Evolutionary conservation across 768 basidiomycete genomes (phyloP).

Genomic region (Hirschioporus abietinus): DNA sequence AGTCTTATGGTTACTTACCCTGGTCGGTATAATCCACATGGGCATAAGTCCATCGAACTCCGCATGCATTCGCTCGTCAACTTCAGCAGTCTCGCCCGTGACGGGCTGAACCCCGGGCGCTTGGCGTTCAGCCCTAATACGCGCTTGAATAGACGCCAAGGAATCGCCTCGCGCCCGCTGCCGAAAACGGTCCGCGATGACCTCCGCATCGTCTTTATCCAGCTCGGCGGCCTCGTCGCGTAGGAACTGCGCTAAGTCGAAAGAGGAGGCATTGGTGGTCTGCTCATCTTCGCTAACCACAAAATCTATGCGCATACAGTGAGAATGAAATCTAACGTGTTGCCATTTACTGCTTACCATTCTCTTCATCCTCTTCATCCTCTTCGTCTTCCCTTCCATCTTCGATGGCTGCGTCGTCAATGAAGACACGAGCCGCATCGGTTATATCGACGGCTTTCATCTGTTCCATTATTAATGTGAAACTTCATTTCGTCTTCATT

Average conservation of each 20-base stretch:
- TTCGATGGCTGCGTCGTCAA: background rate
- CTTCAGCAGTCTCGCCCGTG: background rate
- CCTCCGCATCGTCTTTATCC: too few relatives aligned
- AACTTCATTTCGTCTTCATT: background rate
- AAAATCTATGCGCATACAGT: background rate
- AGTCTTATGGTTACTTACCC: background rate
- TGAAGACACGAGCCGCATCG: background rate
- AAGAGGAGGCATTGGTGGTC: background rate
- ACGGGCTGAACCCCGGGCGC: background rate
- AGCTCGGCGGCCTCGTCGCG: background rate
- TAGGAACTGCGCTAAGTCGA: background rate
- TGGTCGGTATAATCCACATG: background rate
- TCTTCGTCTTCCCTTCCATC: background rate
- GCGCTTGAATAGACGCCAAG: background rate
- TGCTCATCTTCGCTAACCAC: background rate
- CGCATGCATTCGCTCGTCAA: background rate
- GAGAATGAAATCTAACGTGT: background rate
- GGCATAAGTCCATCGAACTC: background rate
- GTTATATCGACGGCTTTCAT: background rate
- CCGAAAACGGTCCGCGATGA: too few relatives aligned
- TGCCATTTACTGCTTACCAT: background rate
- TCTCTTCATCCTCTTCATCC: background rate
- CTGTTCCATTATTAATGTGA: background rate
- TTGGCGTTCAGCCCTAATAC: background rate
- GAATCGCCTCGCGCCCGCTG: too few relatives aligned